Base-by-base conservation (phyloP, 78 protist species). In the Dictyostelium purpureum region DNA sequence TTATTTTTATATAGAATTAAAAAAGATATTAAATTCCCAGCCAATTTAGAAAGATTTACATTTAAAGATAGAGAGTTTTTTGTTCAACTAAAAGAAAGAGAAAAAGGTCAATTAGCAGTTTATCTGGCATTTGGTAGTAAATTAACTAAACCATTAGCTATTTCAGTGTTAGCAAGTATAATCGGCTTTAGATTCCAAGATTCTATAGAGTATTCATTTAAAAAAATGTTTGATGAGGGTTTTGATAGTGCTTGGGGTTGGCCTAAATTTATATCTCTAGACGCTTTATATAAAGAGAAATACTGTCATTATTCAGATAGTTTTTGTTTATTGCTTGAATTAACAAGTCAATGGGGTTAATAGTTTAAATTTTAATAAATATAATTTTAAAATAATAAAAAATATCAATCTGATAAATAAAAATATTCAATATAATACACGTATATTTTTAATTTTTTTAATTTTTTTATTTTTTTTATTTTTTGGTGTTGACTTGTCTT, bases 231-330 rank as follows among this genome's bases (percentile, higher is more conserved):
- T 85, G 92, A 85, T n/a, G 92, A 85, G 47, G 92, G 92, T 10
- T 85, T 85, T 21, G 92, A 85, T 45, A 85, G 92, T 59, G 92
- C 92, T 56, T 85, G 92, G 92, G 92, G 92, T 45, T 85, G 92
- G 92, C 92, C 92, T 21, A 77, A 70, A 37, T 85, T 85, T 35
- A 59, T 85, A 21, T 56, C 74, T 59, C 47, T 85, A 9, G 92
- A 85, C 21, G 54, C 82, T 31, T 74, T 85, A 56, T 66, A 59
- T 21, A 85, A 85, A 47, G 92, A 85, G 43, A 85, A 85, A 73
- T 85, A 73, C 47, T 45, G 67, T 24, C 92, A 85, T 47, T 85
- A 73, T 73, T 77, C 81, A 35, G 92, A 85, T 85, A 59, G 77
- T n/a, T 85, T 85, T 47, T 73, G 77, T 49, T 26, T 85, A 45